Base-by-base conservation (phyloP, 495 filamentous ascomycete genomes). In the Penicilliopsis zonata region DNA sequence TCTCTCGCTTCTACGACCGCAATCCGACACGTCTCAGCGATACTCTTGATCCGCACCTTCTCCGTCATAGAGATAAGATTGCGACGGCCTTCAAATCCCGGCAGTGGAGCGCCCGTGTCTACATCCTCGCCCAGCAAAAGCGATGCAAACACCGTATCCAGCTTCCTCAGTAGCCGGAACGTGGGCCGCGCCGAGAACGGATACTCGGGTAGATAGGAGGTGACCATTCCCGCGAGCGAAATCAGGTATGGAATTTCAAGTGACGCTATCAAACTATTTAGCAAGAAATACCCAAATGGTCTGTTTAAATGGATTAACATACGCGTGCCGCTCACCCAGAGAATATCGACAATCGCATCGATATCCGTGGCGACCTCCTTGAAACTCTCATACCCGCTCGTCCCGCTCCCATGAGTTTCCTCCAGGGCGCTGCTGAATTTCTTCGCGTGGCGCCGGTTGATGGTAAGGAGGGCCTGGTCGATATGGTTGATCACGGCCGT, bases 301-400 rank as follows among this genome's bases (percentile, higher is more conserved):
- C n/a, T n/a, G n/a, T n/a, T n/a, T n/a, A n/a, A n/a, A n/a, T n/a
- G n/a, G n/a, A n/a, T 10, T 6, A 21, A 46, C 83, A 39, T 65
- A 90, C 84, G 83, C 7, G 84, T 90, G 2, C 81, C 81, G 25
- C 72, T 80, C 15, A 79, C 62, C 86, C 86, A 94, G 5, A 93
- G 52, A 8, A 87, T 70, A 55, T 88, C 78, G 10, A 88, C 57
- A 10, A 88, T 38, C 5, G 55, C 59, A 24, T 85, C 78, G 1
- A 93, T 50, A 47, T 92, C 83, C 28, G 59, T 68, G 9, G 67
- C 79, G 4, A 82, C 59, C 34, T 88, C 76, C 10, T 49, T 59
- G 50, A 90, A 79, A 37, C 52, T 72, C 31, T 66, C 66, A 50
- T 90, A 94, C 0, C 78, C 78, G 12, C 59, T 53, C 4, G 70